Percentiles rank a stretch among this genome's conserved stretches.
Conservation (phyloP, 2,329 filamentous ascomycete species). For the Neonectria neomacrospora region DNA sequence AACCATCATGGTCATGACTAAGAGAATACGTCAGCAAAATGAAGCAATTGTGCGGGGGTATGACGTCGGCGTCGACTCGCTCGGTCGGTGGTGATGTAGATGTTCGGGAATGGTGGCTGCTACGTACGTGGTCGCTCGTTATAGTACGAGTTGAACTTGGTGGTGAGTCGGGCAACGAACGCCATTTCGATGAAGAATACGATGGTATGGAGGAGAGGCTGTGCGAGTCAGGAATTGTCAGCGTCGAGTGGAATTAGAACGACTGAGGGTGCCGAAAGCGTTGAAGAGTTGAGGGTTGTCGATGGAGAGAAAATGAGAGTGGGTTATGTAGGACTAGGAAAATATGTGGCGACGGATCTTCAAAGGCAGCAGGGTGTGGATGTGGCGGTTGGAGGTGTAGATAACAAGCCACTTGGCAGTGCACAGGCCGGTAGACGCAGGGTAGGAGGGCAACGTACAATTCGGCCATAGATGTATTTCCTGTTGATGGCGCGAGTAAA, state of each 20-base stretch:
- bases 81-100: not conserved
- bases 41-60: constrained; percentile 2
- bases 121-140: constrained; percentile 81
- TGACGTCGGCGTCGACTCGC: constrained; percentile 1
- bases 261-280: constrained; percentile 9
- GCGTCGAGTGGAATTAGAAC: constrained; percentile 33
- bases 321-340: not conserved
- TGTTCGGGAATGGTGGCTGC: not conserved
- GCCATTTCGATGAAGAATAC: constrained; percentile 91
- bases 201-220: constrained; percentile 89
- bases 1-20: constrained; percentile 98
- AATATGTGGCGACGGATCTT: constrained; percentile 15
- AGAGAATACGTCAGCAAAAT: constrained; percentile 11
- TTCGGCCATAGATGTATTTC: constrained; percentile 77
- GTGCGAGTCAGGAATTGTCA: constrained; percentile 39
- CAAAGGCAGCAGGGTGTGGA: constrained; percentile 18
- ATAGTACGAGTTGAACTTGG: constrained; percentile 95
- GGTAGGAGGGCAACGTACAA: constrained; percentile 66
- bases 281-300: constrained; percentile 7
- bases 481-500: constrained; percentile 70
- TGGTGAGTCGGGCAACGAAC: constrained; percentile 81
- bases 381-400: constrained; percentile 8
- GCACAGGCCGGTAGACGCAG: constrained; percentile 10
- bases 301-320: not conserved
- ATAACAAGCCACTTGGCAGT: constrained; percentile 10